Base-by-base conservation (phyloP, 495 filamentous ascomycete genomes). In the Talaromyces stipitatus region DNA sequence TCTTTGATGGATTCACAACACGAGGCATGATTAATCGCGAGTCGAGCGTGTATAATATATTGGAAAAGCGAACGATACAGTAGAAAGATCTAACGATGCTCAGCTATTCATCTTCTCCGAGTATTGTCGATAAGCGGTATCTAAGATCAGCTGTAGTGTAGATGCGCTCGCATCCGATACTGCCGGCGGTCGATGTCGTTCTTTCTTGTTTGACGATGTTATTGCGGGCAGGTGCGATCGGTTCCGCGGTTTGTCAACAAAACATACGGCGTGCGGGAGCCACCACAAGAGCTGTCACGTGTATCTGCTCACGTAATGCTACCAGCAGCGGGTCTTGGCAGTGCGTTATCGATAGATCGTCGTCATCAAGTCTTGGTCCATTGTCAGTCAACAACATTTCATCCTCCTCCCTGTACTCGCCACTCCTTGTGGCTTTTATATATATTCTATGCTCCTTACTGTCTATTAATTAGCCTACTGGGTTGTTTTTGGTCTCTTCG, bases 21-120 rank as follows among this genome's bases (percentile, higher is more conserved):
- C 88, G 84, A 77, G 88, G 85, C 88, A 91, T 91, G 58, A 66
- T 84, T 65, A 60, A 47, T 57, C 32, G 50, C 45, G 59, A 62
- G 61, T 64, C 65, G 23, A 63, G 64, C 63, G 63, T 18, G 27
- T 36, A 30, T 33, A 32, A 18, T 5, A 52, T 56, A 57, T 54
- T 22, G 26, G 43, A 51, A 58, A 23, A 56, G 54, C 45, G 46
- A 30, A 57, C 10, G 46, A 53, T 54, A 59, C 53, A 56, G 33
- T 56, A 56, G 5, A 18, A 30, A 27, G n/a, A n/a, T 29, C 36
- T 45, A 29, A 29, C 8, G 16, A 27, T 29, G 24, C 11, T 55
- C 38, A 55, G 16, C 24, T 27, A 29, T 18, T 26, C 54, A 55
- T 55, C n/a, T 55, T 55, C 24, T 28, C 38, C 26, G 32, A 30